Base-by-base conservation (phyloP, 2,329 filamentous ascomycete genomes). In the Stagonosporopsis vannaccii region DNA sequence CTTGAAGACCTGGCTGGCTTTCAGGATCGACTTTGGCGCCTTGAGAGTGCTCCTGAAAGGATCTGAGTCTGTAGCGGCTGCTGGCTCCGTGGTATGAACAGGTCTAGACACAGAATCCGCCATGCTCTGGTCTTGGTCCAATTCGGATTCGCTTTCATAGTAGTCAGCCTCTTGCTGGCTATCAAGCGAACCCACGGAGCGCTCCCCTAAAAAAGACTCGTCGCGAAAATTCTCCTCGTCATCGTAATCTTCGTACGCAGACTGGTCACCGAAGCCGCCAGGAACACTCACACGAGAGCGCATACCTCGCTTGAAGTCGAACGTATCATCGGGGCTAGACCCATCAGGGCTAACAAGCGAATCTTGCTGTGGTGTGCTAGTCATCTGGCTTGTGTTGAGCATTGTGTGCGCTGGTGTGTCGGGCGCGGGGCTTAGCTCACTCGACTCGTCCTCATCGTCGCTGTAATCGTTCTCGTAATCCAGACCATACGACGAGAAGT, bases 401-500 rank as follows among this genome's bases (percentile, higher is more conserved):
- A 68, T 62, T 7, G 64, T 52, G 12, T 70, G 68, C 23, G 73
- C 74, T 45, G 78, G 81, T 4, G 78, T 85, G 66, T 84, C 81
- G 17, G 73, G 66, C 56, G 72, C 60, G 51, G 75, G 73, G 58
- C 75, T 79, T 15, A 81, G 66, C 39, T 65, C 64, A 54, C 72
- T 75, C n/a, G 71, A 70, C 26, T 66, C 66, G 8, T 69, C 69
- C 59, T 82, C 88, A 25, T 91, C 89, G 40, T 92, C 90, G 44
- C 64, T 69, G 56, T 69, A 72, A 36, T 90, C 83, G 26, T 83
- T 80, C 37, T 78, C 78, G 36, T 91, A 91, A 61, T 94, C 90
- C 50, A 98, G 83, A 36, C 90, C 93, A 72, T 99, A 99, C 1
- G 92, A 97, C 1, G 94, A 98, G 75, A 96, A 99, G 76, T 99